phyloP scores from a whole-genome alignment of 805 yeast species.

The Candida saitoana region DNA sequence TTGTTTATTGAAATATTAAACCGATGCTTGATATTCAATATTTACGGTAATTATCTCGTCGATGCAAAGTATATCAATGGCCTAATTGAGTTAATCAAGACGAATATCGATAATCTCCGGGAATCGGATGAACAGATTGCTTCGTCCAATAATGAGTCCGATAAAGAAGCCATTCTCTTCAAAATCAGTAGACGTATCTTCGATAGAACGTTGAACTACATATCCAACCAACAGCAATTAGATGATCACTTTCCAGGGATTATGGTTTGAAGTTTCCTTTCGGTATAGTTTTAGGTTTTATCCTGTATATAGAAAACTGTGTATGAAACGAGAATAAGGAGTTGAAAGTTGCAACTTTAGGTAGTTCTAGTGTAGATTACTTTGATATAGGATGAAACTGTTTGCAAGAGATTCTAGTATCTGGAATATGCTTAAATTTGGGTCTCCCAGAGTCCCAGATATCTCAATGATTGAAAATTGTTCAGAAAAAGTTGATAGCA shows the following conservation, averaged over 20 bases:
- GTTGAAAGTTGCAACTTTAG: background rate
- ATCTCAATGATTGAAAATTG: background rate
- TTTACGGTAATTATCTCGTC: constrained; percentile 70
- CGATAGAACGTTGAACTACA: constrained; percentile 67
- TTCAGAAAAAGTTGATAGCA: background rate
- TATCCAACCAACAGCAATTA: constrained; percentile 60
- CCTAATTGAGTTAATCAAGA: constrained; percentile 73
- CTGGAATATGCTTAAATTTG: constrained; percentile 18
- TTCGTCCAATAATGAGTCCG: constrained; percentile 5
- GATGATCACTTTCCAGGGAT: constrained; percentile 68
- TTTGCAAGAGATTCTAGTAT: constrained; percentile 13
- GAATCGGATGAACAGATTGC: constrained; percentile 22
- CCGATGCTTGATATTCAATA: constrained; percentile 78
- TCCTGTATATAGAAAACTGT: background rate
- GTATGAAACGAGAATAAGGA: background rate
- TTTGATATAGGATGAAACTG: constrained; percentile 9
- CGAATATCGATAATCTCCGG: constrained; percentile 50
- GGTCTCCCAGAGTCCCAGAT: constrained; percentile 6
- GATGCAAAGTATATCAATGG: constrained; percentile 79
- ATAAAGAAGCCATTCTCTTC: constrained; percentile 25
- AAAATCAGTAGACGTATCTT: constrained; percentile 38
- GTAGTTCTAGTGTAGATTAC: background rate
- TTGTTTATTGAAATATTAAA: constrained; percentile 87
- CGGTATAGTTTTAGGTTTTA: background rate
- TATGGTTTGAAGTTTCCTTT: constrained; percentile 5